Percentiles rank a stretch among this genome's conserved stretches.
Evolutionary conservation across 331 rosid species (phyloP).

Genomic region (Acacia pycnantha): DNA sequence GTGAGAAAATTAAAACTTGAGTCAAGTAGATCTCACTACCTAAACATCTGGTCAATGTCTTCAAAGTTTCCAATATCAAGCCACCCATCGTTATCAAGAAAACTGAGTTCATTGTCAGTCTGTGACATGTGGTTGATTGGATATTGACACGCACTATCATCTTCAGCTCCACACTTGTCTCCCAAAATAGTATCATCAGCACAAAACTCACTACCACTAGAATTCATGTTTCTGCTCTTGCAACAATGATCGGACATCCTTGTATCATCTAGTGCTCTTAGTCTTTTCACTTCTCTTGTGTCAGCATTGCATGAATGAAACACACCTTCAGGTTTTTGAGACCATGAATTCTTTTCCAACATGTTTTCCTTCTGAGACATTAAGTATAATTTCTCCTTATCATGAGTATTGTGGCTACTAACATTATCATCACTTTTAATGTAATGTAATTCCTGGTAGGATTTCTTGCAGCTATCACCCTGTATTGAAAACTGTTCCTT

Average conservation of each 20-base stretch:
- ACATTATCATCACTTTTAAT: constrained; percentile 30
- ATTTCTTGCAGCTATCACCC: constrained; percentile 44
- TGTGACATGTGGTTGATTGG: constrained; percentile 51
- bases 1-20: neutral
- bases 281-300: constrained; percentile 37
- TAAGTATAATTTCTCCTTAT: constrained; percentile 38
- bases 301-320: constrained; percentile 50
- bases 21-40: constrained; percentile 43
- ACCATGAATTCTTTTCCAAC: constrained; percentile 66
- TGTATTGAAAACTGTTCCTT: constrained; percentile 34
- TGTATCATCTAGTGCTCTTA: constrained; percentile 32
- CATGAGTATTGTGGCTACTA: constrained; percentile 30
- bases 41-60: constrained; percentile 81
- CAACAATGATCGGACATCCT: constrained; percentile 47
- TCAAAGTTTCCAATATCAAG: constrained; percentile 76
- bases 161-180: constrained; percentile 51
- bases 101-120: constrained; percentile 64
- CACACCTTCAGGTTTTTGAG: constrained; percentile 48
- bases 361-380: constrained; percentile 37
- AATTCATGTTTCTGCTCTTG: constrained; percentile 48
- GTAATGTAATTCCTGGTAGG: constrained; percentile 26
- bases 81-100: constrained; percentile 79
- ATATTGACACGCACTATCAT: constrained; percentile 49
- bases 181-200: constrained; percentile 52
- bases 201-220: constrained; percentile 47